These are phyloP conservation scores for Dryas alaskensis DNA, from an alignment of 306 rosid species.

Conservation along the genomic window DNA sequence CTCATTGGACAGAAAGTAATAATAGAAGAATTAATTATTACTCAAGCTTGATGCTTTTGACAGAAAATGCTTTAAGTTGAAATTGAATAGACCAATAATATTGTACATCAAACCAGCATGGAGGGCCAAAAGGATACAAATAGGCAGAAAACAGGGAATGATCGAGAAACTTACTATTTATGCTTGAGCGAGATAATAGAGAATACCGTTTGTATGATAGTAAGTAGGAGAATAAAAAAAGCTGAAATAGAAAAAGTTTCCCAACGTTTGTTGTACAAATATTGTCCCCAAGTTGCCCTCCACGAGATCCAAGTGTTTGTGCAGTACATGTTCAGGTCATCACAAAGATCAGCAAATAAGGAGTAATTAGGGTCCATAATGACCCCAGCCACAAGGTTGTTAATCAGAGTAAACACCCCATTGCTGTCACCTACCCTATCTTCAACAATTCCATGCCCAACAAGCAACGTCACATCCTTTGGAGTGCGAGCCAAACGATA, in stretches of 20 bases:
- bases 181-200: background rate
- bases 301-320: too few species aligned
- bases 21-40: too few species aligned
- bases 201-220: background rate
- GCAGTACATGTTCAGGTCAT: background rate
- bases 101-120: too few species aligned
- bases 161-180: too few species aligned
- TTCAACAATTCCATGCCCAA: background rate
- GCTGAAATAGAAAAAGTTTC: background rate
- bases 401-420: background rate
- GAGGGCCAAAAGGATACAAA: too few species aligned
- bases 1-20: too few species aligned
- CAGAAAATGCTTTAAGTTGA: too few species aligned
- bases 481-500: background rate
- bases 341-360: background rate
- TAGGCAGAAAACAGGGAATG: too few species aligned
- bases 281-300: background rate
- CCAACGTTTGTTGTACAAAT: conserved; percentile 14
- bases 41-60: too few species aligned
- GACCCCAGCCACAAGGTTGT: background rate
- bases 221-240: background rate
- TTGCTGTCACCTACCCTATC: background rate
- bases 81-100: too few species aligned
- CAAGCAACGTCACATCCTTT: conserved; percentile 1
- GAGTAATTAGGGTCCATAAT: background rate